Conservation (phyloP, 805 yeast genomes). For the Candida coleopterorum region DNA sequence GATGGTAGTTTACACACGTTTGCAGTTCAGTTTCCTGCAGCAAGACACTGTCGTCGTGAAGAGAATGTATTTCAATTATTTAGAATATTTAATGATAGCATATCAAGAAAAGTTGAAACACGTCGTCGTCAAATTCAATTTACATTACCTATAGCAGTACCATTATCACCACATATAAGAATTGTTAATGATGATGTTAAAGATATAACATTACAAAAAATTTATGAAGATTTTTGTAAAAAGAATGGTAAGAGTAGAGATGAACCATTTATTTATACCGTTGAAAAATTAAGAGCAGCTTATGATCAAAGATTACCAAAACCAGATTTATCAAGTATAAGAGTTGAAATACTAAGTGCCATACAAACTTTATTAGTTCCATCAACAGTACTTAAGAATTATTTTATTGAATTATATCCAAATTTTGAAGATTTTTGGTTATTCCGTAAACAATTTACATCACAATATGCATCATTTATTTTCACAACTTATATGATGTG, state of each 20-base stretch:
- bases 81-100: constrained; percentile 78
- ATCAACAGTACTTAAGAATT: constrained; percentile 71
- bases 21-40: constrained; percentile 97
- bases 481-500: constrained; percentile 94
- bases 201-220: constrained; percentile 70
- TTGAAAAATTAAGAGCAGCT: constrained; percentile 84
- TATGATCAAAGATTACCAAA: constrained; percentile 90
- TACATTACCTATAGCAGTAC: constrained; percentile 87
- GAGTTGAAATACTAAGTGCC: constrained; percentile 87
- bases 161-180: constrained; percentile 91
- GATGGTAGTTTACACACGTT: constrained; percentile 90
- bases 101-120: constrained; percentile 79
- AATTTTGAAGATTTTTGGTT: constrained; percentile 94
- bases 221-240: constrained; percentile 85
- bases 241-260: constrained; percentile 72
- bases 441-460: constrained; percentile 90
- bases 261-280: constrained; percentile 82
- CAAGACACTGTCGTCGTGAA: constrained; percentile 94
- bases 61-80: constrained; percentile 90
- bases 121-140: constrained; percentile 80
- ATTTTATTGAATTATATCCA: constrained; percentile 64
- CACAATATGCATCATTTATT: constrained; percentile 89
- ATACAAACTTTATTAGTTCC: constrained; percentile 88
- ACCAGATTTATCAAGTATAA: constrained; percentile 83
- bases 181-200: constrained; percentile 78